Conservation (phyloP, 2,329 filamentous ascomycete species). For the Diaporthe capsici region DNA sequence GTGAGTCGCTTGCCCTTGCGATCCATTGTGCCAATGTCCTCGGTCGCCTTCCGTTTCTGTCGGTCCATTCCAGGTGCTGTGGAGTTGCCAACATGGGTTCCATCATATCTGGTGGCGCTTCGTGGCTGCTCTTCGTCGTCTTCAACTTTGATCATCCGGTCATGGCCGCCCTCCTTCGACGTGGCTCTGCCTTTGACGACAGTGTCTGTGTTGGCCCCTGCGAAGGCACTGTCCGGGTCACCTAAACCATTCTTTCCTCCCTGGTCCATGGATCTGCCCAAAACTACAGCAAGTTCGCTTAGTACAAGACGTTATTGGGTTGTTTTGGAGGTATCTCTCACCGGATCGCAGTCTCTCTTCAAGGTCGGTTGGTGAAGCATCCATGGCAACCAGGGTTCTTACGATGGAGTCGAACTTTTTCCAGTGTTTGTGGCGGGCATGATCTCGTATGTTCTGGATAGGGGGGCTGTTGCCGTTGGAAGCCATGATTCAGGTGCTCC, state of each 20-base stretch:
- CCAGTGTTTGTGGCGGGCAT: neutral
- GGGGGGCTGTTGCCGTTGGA: neutral
- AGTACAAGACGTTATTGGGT: neutral
- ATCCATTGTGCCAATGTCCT: neutral
- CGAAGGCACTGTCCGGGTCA: neutral
- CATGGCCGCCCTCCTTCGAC: neutral
- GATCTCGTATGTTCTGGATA: neutral
- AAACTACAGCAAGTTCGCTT: neutral
- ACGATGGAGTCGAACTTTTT: neutral
- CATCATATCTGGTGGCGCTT: too few species aligned
- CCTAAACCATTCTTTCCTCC: too few species aligned
- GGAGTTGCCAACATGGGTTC: accelerated
- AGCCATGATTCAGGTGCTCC: neutral
- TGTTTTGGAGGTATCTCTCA: neutral
- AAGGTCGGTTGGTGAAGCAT: neutral
- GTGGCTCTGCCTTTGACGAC: neutral
- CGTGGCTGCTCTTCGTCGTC: neutral
- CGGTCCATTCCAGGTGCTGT: neutral
- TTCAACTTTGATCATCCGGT: neutral
- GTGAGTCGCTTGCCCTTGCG: neutral
- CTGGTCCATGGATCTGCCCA: neutral
- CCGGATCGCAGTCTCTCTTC: neutral
- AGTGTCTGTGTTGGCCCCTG: too few species aligned
- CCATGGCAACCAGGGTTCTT: neutral
- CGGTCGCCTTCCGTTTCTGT: neutral